Evolutionary conservation across 2,329 filamentous ascomycete species (phyloP), one percentile per base, ranked within the genome.

Genomic region (Pseudocercospora pini-densiflorae): DNA sequence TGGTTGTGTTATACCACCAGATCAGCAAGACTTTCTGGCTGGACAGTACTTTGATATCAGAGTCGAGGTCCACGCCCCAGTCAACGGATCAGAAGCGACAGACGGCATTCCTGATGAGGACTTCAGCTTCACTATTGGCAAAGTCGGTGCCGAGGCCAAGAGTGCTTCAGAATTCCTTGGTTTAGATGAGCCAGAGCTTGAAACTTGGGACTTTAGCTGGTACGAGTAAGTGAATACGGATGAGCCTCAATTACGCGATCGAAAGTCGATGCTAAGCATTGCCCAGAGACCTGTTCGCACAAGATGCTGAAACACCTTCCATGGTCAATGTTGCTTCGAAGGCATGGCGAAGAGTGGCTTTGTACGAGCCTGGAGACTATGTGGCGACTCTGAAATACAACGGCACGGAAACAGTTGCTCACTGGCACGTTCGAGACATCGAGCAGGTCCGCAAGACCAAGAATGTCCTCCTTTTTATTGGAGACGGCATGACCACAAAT

Each of bases 1-100:
- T 62, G 86, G 86, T 74, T 80, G 69, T 74, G 80, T 88, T 64
- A 84, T 87, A 63, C 86, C 86, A 58, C 86, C 86, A 21, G 86
- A 88, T 70, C 85, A 87, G 81, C 89, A 90, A 70, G 92, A 95
- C 74, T 95, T 95, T 81, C 85, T 96, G 1, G 89, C 92, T 5
- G 92, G 92, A 12, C 92, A 95, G 80, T 90, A 87, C 77, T 95
- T 95, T 75, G 92, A 95, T 77, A 89, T 96, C 69, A 89, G 92
- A 66, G 86, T 94, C 66, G 92, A 95, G 78, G 87, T 95, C 31
- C 84, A 90, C 62, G 73, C 73, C 16, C 74, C 71, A 9, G 70
- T 75, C 76, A 95, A 95, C 78, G 92, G 92, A 70, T 91, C 90
- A 43, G 91, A 95, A 79, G 89, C 89, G n/a, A 91, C 88, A 68